Evolutionary conservation across 768 basidiomycete species (phyloP), one percentile per base, ranked within the genome.

Genomic region (Rhodotorula paludigena): DNA sequence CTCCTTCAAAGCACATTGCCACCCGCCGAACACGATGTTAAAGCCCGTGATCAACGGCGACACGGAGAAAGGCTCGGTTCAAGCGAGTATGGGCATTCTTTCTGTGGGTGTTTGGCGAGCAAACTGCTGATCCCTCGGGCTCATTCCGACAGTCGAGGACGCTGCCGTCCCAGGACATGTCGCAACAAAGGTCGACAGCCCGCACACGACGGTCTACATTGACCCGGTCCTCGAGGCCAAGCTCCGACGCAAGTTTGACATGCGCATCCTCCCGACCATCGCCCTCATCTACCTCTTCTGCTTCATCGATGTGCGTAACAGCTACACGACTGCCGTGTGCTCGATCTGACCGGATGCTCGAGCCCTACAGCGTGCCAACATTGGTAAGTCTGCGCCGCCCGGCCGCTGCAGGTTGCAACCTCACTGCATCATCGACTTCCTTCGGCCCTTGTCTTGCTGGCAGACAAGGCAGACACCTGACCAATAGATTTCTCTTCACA

Each of bases 331-430:
- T 36, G 11, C 30, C 16, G 21, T 1, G 10, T 3, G 18, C 18
- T 21, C n/a, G n/a, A n/a, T n/a, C n/a, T n/a, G n/a, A n/a, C n/a
- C n/a, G n/a, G n/a, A n/a, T n/a, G n/a, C n/a, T n/a, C n/a, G n/a
- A n/a, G n/a, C n/a, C n/a, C n/a, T n/a, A n/a, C n/a, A n/a, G n/a
- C n/a, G 47, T 28, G 57, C 65, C 3, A 69, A 64, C 58, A 60
- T 64, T 12, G 62, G 57, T 2, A 72, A 74, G 28, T 71, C 73
- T n/a, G n/a, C n/a, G n/a, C n/a, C n/a, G n/a, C n/a, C n/a, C n/a
- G n/a, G n/a, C n/a, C n/a, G n/a, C n/a, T n/a, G n/a, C n/a, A n/a
- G n/a, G n/a, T n/a, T n/a, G n/a, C n/a, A n/a, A n/a, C n/a, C n/a
- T n/a, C n/a, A n/a, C n/a, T n/a, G n/a, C n/a, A n/a, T n/a, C n/a